Evolutionary conservation across 2,329 filamentous ascomycete species (phyloP).

Genomic region (Phyllosticta paracitricarpa): DNA sequence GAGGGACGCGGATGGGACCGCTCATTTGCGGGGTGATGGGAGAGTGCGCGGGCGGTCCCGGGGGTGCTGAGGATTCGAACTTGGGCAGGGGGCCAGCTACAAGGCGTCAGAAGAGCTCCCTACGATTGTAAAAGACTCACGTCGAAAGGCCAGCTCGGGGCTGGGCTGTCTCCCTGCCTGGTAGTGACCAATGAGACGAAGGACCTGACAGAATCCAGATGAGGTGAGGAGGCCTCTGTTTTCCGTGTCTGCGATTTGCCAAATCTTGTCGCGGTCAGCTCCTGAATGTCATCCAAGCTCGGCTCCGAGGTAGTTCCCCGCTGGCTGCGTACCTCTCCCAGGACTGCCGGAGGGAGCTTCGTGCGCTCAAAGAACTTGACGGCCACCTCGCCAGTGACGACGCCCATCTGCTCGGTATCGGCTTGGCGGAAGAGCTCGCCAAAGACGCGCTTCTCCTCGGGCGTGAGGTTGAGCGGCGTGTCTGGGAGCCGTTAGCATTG

Average conservation of each 20-base stretch:
- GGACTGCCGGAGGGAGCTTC: conserved; percentile 68
- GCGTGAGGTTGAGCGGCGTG: conserved; percentile 71
- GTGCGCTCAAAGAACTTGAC: conserved; percentile 99
- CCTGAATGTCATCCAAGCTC: neutral
- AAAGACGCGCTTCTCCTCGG: conserved; percentile 90
- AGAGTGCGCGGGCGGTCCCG: conserved; percentile 42
- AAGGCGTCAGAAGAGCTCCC: conserved; percentile 9
- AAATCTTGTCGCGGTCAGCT: conserved; percentile 55
- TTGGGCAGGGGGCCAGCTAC: conserved; percentile 72
- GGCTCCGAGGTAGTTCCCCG: neutral
- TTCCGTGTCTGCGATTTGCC: conserved; percentile 96
- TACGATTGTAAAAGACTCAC: conserved; percentile 30
- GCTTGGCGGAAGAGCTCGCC: conserved; percentile 88
- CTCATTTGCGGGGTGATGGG: conserved; percentile 32
- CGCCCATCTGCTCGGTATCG: conserved; percentile 81
- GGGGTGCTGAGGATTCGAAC: conserved; percentile 61
- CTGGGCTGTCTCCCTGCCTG: conserved; percentile 79
- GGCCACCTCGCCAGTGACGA: conserved; percentile 90
- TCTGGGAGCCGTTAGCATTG: conserved; percentile 12
- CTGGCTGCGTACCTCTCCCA: conserved; percentile 47
- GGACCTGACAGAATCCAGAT: conserved; percentile 82
- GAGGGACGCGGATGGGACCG: conserved; percentile 71
- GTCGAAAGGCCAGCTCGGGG: conserved; percentile 70
- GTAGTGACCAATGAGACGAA: conserved; percentile 90
- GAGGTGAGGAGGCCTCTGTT: conserved; percentile 91